Evolutionary conservation across 2,329 filamentous ascomycete species (phyloP).

Genomic region (Colletotrichum lini): DNA sequence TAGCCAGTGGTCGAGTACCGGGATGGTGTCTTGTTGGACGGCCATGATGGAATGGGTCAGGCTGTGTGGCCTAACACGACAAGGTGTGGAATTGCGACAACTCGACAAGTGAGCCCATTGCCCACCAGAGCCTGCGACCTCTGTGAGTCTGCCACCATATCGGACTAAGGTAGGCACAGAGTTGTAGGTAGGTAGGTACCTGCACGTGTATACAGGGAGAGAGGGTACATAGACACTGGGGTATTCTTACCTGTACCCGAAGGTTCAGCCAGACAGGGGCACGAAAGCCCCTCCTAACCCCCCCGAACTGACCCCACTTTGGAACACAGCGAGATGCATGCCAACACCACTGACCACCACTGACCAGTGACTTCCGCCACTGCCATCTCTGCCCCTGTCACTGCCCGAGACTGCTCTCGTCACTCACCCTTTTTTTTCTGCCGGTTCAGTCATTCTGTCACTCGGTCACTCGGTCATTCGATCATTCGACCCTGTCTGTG

Average conservation of each 20-base stretch:
- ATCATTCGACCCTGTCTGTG: no score
- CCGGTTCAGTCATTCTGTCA: background rate
- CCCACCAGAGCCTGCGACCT: background rate
- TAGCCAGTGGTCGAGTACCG: background rate
- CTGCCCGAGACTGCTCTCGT: no score
- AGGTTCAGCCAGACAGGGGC: conserved; percentile 27
- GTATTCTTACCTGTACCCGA: no score
- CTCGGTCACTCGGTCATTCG: no score
- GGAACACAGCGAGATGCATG: no score
- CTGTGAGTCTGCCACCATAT: background rate
- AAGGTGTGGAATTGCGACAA: background rate
- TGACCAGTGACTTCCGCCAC: background rate
- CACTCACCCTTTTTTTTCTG: no score
- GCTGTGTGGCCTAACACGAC: background rate
- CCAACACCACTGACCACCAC: background rate
- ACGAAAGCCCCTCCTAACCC: conserved; percentile 9
- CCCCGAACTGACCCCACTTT: conserved; percentile 19
- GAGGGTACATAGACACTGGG: no score
- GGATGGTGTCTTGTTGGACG: conserved; percentile 4
- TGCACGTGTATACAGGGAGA: background rate
- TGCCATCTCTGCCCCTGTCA: no score
- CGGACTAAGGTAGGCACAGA: no score
- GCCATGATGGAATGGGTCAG: conserved; percentile 5
- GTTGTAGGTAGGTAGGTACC: background rate
- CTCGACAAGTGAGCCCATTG: conserved; percentile 11